Evolutionary conservation across 176 grass and related monocot genomes (phyloP), one percentile per base, ranked within the genome.

Genomic region (Musa schizocarpa): DNA sequence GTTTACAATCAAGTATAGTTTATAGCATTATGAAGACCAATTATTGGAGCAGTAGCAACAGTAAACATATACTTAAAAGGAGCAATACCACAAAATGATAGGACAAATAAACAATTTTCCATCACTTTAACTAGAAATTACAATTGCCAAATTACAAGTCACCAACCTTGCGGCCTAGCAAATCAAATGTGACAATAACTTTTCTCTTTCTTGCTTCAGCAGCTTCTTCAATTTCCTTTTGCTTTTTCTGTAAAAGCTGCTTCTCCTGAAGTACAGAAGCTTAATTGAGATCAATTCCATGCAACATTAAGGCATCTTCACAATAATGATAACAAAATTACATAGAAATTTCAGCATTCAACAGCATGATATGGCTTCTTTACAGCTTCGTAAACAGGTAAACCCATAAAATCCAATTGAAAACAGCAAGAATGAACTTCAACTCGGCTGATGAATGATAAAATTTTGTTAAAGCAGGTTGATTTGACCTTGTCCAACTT

Each of bases 151-250:
- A 26, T 81, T 62, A 52, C 5, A 54, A 19, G 53, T 68, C 19
- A 57, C 61, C 85, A 85, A 98, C 95, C 95, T 98, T 98, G 29
- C 90, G 90, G 11, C 95, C 95, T 80, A 99, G 82, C 88, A 99
- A 86, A 91, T 98, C 95, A 79, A 98, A 98, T 51, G 90, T 91
- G 43, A 98, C 79, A n/a, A 87, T 81, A 14, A 94, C 84, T 82
- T 91, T 98, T 29, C 85, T 83, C 72, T 84, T 89, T 25, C 78
- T 71, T 53, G 63, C 92, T 80, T 86, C 78, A 73, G 85, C 84
- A 73, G 86, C 86, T 82, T 87, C 90, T 83, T 94, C 77, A 81
- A 78, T 80, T 85, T 91, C 88, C 50, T 91, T 81, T 12, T 89
- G 84, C 70, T 89, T 80, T 82, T 89, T 83, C 74, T 84, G 88